These are phyloP conservation scores for Huntiella bhutanensis DNA, from an alignment of 2,329 filamentous ascomycete genomes.

Conservation along the genomic window DNA sequence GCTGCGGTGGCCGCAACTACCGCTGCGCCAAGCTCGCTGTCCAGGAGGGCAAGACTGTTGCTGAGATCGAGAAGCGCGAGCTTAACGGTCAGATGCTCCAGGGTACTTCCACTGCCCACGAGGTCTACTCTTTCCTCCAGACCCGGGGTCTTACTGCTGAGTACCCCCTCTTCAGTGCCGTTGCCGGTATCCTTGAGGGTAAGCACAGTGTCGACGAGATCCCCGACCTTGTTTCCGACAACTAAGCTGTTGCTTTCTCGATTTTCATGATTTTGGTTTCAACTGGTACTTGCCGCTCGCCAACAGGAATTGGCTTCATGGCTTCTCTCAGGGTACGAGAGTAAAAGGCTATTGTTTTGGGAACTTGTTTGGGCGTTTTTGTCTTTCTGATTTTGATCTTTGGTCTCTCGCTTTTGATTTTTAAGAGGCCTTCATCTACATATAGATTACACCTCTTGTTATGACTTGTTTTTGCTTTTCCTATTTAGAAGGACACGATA, in stretches of 20 bases:
- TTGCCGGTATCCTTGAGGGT: conserved; percentile 59
- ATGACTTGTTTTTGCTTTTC: conserved; percentile 1
- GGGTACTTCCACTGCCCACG: conserved; percentile 76
- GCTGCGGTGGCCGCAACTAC: conserved; percentile 82
- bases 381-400: not conserved
- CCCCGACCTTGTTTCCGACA: conserved; percentile 41
- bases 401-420: not conserved
- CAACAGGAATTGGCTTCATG: conserved; percentile 10
- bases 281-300: conserved; percentile 4
- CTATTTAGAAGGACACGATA: conserved; percentile 7
- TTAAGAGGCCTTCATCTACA: not conserved
- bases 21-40: conserved; percentile 80
- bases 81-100: conserved; percentile 95
- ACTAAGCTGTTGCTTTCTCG: conserved; percentile 8
- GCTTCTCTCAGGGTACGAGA: conserved; percentile 9
- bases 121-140: conserved; percentile 80
- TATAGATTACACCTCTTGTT: conserved; percentile 1
- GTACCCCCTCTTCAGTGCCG: conserved; percentile 84
- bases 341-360: conserved; percentile 9
- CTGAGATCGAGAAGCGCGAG: conserved; percentile 74
- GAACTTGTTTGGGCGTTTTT: conserved; percentile 5
- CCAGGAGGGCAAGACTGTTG: conserved; percentile 57
- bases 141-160: conserved; percentile 57
- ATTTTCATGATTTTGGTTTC: conserved; percentile 4
- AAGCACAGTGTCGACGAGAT: conserved; percentile 64